Evolutionary conservation across 768 basidiomycete species (phyloP), one percentile per base, ranked within the genome.

Genomic region (Sporobolomyces phaffii): DNA sequence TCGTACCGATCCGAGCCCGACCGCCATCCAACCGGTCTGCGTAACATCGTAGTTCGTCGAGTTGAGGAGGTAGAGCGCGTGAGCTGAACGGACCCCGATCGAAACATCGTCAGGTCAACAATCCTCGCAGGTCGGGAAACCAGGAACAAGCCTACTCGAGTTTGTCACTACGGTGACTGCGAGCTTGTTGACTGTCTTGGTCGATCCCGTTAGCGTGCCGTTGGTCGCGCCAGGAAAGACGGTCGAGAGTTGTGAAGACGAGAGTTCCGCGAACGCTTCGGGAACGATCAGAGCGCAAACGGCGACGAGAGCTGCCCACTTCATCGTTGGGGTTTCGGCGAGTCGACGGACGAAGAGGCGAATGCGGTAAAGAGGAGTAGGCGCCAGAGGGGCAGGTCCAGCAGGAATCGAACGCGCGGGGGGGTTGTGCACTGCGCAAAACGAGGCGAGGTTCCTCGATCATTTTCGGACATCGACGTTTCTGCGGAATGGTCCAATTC

Each of bases 61-160:
- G 52, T 69, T 69, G 48, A 65, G n/a, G n/a, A 53, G 48, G 28
- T 22, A 64, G 4, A 69, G 54, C 5, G 60, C 63, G 18, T 65
- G 68, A 4, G 59, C 68, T 69, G 60, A 14, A 6, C 20, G 44
- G 20, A 41, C 40, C 11, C 2, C 33, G 33, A 29, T 2, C 10
- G 5, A n/a, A 10, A 15, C 4, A n/a, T 1, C 3, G 45, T 48
- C 45, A 59, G 41, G 3, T 15, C n/a, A 22, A 20, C 2, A 3
- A 17, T 45, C 44, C 18, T 24, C n/a, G 40, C 41, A 10, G 24
- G 28, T 28, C 4, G 28, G 7, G 22, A 26, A 22, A 41, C 18
- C n/a, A 22, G 28, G 13, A 26, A n/a, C 17, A 9, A 13, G 47
- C 62, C 36, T 38, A 64, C 62, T 64, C 33, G 54, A 48, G 47